Percentiles rank a stretch among this genome's conserved stretches.
phyloP scores from a whole-genome alignment of 2,329 filamentous ascomycete genomes.

The Lasiodiplodia sp. region DNA sequence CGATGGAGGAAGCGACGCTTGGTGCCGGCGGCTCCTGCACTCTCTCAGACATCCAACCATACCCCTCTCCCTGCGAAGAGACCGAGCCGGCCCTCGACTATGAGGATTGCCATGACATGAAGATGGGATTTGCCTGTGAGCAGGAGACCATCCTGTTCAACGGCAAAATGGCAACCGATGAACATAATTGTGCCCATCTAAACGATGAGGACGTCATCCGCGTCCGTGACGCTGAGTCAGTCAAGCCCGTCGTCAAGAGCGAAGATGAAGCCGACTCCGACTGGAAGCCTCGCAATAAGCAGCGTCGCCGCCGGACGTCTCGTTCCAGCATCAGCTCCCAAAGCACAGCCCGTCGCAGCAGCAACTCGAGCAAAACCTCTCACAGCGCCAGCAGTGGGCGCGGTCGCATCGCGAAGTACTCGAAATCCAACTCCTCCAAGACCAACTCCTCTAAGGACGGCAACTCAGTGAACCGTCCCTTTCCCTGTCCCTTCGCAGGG shows the following conservation, averaged over 20 bases:
- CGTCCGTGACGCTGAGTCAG: conserved; percentile 45
- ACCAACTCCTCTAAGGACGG: conserved; percentile 18
- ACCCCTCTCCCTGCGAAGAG: conserved; percentile 36
- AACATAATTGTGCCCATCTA: background rate
- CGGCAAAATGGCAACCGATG: conserved; percentile 9
- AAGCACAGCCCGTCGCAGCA: conserved; percentile 7
- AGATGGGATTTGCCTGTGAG: conserved; percentile 38
- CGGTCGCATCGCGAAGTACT: conserved; percentile 15
- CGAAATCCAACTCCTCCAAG: conserved; percentile 5
- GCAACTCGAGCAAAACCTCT: conserved; percentile 4
- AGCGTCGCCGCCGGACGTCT: conserved; percentile 40
- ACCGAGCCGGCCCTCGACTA: conserved; percentile 39
- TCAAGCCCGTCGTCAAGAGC: conserved; percentile 41
- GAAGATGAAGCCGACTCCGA: conserved; percentile 45
- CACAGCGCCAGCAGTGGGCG: conserved; percentile 1
- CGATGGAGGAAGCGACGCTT: conserved; percentile 9
- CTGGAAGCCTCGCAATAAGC: conserved; percentile 39
- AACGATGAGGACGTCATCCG: conserved; percentile 27
- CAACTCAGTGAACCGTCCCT: conserved; percentile 58
- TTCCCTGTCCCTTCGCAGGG: conserved; percentile 78
- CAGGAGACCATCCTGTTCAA: conserved; percentile 32
- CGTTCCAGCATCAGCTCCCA: conserved; percentile 37
- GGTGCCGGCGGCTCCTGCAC: conserved; percentile 36
- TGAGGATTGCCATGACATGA: conserved; percentile 36
- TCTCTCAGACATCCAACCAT: conserved; percentile 44